Evolutionary conservation across 371 early-diverging fungal genomes (phyloP).

Genomic region (Coemansia sp.): DNA sequence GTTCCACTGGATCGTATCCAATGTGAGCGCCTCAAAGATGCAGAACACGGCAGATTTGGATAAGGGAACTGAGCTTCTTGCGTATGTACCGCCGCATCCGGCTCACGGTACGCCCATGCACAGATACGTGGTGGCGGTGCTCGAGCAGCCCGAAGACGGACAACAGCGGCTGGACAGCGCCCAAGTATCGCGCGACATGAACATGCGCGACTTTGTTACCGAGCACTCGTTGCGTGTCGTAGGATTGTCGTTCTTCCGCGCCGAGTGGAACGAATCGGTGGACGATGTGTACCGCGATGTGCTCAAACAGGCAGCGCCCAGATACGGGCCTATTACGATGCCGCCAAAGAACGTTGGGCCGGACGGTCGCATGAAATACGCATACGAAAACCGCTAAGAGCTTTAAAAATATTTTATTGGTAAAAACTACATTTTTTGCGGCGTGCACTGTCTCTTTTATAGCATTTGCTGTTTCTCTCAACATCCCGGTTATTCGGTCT

Average conservation of each 20-base stretch:
- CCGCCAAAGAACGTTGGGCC: constrained; percentile 36
- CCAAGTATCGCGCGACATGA: constrained; percentile 52
- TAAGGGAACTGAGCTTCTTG: constrained; percentile 59
- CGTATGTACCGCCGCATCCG: constrained; percentile 81
- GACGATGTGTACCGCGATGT: constrained; percentile 67
- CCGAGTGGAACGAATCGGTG: constrained; percentile 72
- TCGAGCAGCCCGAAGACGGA: constrained; percentile 68
- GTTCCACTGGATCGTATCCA: constrained; percentile 70
- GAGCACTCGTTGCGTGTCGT: constrained; percentile 54
- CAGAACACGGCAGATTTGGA: constrained; percentile 32
- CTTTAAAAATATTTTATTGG: too few relatives aligned
- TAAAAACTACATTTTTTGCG: too few relatives aligned
- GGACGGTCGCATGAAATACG: constrained; percentile 45
- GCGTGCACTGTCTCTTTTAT: too few relatives aligned
- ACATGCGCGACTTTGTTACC: constrained; percentile 56
- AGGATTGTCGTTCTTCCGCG: constrained; percentile 75
- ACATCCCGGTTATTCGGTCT: too few relatives aligned
- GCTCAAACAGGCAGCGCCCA: constrained; percentile 48
- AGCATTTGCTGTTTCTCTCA: too few relatives aligned
- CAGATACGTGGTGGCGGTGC: constrained; percentile 70
- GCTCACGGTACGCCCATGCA: constrained; percentile 77
- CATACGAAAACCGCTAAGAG: constrained; percentile 31
- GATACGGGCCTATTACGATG: constrained; percentile 25
- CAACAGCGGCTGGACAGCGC: constrained; percentile 56
- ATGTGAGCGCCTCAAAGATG: constrained; percentile 58